phyloP scores from a whole-genome alignment of 225 moss, liverwort and hornwort species.

The Lunularia cruciata region DNA sequence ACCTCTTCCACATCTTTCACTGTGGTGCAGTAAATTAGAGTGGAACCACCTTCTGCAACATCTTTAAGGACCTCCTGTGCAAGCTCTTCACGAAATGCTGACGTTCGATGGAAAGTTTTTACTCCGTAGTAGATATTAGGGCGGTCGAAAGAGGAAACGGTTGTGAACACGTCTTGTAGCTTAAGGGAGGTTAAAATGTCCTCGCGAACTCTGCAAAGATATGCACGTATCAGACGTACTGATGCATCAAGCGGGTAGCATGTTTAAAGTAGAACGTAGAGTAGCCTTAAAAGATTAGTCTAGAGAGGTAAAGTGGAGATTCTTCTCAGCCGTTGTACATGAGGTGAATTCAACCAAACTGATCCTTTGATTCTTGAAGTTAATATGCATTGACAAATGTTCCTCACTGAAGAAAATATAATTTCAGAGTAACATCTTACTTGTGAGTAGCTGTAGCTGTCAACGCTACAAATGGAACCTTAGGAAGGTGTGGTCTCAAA shows the following conservation, averaged over 20 bases:
- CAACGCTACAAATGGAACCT: constrained; percentile 83
- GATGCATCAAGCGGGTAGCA: too few species aligned
- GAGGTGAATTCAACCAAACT: too few species aligned
- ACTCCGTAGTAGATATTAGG: constrained; percentile 87
- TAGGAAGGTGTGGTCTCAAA: constrained; percentile 69
- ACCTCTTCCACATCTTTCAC: constrained; percentile 89
- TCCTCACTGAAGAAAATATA: too few species aligned
- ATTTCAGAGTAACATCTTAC: too few species aligned
- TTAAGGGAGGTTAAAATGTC: constrained; percentile 67
- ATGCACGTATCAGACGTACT: constrained; percentile 13
- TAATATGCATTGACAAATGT: too few species aligned
- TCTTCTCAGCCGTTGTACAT: too few species aligned
- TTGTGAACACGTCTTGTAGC: constrained; percentile 58
- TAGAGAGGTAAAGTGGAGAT: too few species aligned
- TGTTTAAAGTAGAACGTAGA: too few species aligned
- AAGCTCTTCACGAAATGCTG: constrained; percentile 76
- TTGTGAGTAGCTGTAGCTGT: constrained; percentile 85
- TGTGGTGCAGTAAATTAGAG: constrained; percentile 91
- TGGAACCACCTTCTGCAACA: constrained; percentile 71
- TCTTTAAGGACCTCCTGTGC: constrained; percentile 71
- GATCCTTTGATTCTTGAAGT: too few species aligned
- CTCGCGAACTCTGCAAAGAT: constrained; percentile 65
- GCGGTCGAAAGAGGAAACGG: constrained; percentile 76
- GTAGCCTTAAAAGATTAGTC: too few species aligned
- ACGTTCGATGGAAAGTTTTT: constrained; percentile 62